A percentile compares a stretch with the other conserved stretches of the same genome.
phyloP scores from a whole-genome alignment of 129 eudicot genomes.

The Artemisia argyi region DNA sequence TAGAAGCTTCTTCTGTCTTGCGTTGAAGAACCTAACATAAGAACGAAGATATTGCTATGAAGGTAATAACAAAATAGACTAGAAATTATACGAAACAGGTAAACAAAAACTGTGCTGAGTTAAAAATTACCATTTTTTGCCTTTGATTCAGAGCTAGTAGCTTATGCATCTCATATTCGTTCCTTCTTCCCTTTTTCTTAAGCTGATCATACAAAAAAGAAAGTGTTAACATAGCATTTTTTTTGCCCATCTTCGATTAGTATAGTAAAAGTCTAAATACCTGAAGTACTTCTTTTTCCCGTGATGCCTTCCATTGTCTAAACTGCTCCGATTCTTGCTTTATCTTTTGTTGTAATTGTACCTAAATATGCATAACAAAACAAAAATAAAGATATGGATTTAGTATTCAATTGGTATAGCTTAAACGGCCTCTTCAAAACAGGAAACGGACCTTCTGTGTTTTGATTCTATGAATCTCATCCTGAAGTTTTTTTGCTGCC shows the following conservation, averaged over 20 bases:
- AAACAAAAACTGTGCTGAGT: background rate
- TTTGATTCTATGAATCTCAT: slow-evolving; percentile 94
- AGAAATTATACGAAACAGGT: background rate
- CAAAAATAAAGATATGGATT: background rate
- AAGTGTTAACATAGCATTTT: background rate
- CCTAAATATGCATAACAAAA: slow-evolving; percentile 43
- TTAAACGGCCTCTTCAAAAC: slow-evolving; percentile 5
- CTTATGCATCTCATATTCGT: slow-evolving; percentile 98
- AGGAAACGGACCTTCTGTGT: slow-evolving; percentile 61
- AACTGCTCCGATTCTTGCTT: slow-evolving; percentile 97
- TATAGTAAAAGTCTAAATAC: slow-evolving; percentile 28
- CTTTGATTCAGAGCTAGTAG: slow-evolving; percentile 89
- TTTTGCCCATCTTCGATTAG: background rate
- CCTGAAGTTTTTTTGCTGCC: slow-evolving; percentile 82
- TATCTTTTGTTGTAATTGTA: slow-evolving; percentile 93
- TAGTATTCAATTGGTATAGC: background rate
- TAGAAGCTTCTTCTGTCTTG: slow-evolving; percentile 93
- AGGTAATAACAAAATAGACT: background rate
- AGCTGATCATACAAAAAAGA: slow-evolving; percentile 47
- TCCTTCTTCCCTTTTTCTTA: slow-evolving; percentile 97
- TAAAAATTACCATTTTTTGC: slow-evolving; percentile 67
- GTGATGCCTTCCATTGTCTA: slow-evolving; percentile 81
- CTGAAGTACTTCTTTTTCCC: slow-evolving; percentile 99
- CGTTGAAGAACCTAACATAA: slow-evolving; percentile 75
- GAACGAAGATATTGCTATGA: background rate